These are phyloP conservation scores for Termitomyces heimii DNA, from an alignment of 768 basidiomycete genomes.

Conservation along the genomic window DNA sequence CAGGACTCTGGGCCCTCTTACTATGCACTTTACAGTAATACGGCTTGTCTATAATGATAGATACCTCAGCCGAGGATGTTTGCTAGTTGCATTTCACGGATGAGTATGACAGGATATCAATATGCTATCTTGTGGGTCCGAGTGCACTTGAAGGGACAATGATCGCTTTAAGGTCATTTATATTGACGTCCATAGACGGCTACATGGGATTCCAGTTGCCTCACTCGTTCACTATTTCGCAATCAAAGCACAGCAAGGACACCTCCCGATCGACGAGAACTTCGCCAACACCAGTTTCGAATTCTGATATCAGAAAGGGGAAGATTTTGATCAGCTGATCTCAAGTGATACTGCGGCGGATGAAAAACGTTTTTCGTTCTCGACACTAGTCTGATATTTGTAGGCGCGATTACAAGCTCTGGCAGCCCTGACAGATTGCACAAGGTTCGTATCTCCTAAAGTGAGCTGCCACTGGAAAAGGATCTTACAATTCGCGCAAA, in stretches of 20 bases:
- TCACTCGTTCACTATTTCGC: neutral
- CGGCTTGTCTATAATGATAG: neutral
- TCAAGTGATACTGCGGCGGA: neutral
- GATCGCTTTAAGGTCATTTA: neutral
- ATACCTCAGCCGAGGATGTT: neutral
- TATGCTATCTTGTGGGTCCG: neutral
- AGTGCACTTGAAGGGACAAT: neutral
- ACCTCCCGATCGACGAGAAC: neutral
- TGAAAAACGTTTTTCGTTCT: conserved; percentile 2
- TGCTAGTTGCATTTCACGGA: neutral
- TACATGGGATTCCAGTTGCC: neutral
- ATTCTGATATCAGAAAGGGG: conserved; percentile 1
- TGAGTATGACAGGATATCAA: neutral
- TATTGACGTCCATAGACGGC: neutral
- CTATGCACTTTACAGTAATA: conserved; percentile 6
- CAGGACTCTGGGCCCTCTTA: neutral
- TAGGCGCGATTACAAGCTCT: neutral
- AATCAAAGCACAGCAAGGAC: neutral
- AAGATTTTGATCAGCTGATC: neutral
- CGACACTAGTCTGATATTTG: neutral
- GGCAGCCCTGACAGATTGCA: neutral
- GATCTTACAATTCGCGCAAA: neutral
- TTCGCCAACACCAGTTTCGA: neutral
- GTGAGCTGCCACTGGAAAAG: neutral
- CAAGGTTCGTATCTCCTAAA: neutral